Evolutionary conservation across 495 filamentous ascomycete genomes (phyloP), one percentile per base, ranked within the genome.

Genomic region (Podospora pseudoanserina): DNA sequence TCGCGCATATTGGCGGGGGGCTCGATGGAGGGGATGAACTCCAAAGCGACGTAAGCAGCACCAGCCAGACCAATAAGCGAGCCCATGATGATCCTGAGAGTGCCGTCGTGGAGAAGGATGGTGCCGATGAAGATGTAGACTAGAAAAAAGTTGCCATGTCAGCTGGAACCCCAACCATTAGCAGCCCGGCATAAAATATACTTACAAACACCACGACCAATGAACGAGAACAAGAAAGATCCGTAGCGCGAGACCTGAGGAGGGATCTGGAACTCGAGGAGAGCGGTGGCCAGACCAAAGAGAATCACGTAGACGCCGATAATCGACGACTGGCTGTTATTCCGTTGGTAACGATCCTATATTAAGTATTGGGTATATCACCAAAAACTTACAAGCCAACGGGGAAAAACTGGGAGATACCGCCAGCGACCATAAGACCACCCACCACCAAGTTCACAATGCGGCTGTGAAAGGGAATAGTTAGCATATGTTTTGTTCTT

Each of bases 1-100:
- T 96, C 93, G 78, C 95, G 88, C 96, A 99, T 99, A 82, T 97
- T 99, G 73, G 92, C 89, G 20, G 96, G 96, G 23, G 96, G 94
- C 84, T 99, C 95, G 76, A 99, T 97, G 54, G 89, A 93, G 0
- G 96, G 95, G 66, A 97, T 89, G 80, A 92, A 99, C 81, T 98
- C 94, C 71, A 98, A 86, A 20, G 86, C 91, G 62, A 87, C 81
- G 79, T 97, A 99, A 53, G 77, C 89, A 55, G 96, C 73, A 65
- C 94, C 94, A 67, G 91, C 84, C 60, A 94, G 68, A 54, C 88
- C 92, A 67, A 97, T 82, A 72, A 93, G 80, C 28, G 86, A 84
- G 62, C 90, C 92, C 65, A 89, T 86, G 65, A 94, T 86, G 72
- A 82, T 81, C 58, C 85, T 82, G 65, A 90, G 72, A 49, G 80